Conservation (phyloP, 2,329 filamentous ascomycete species). For the Colletotrichum aenigma region DNA sequence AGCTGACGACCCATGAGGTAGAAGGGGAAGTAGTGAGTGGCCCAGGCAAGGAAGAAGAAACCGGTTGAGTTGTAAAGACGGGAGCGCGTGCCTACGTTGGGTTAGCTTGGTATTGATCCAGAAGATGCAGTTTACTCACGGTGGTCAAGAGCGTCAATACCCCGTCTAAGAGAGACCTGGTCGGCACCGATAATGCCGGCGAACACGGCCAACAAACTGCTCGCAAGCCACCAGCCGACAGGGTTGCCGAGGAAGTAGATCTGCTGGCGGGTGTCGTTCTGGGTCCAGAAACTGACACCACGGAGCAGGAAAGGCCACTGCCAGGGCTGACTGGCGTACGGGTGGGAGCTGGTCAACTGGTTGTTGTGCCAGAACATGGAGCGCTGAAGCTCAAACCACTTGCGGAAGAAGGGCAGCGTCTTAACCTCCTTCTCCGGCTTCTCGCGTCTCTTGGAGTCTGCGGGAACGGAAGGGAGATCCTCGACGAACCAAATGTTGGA, state of each 20-base stretch:
- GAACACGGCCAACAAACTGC: slow-evolving; percentile 90
- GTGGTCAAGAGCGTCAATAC: slow-evolving; percentile 89
- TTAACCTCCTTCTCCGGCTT: slow-evolving; percentile 83
- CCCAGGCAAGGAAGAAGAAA: slow-evolving; percentile 99
- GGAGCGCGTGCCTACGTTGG: slow-evolving; percentile 75
- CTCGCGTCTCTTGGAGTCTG: slow-evolving; percentile 73
- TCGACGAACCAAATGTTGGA: slow-evolving; percentile 97
- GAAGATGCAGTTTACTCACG: slow-evolving; percentile 65
- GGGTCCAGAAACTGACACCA: slow-evolving; percentile 99
- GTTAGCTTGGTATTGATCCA: slow-evolving; percentile 30
- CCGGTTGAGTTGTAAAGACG: slow-evolving; percentile 98
- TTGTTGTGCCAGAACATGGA: slow-evolving; percentile 99
- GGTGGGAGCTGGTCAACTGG: slow-evolving; percentile 94
- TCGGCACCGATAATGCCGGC: slow-evolving; percentile 91
- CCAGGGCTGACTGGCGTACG: slow-evolving; percentile 92
- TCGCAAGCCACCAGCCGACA: slow-evolving; percentile 95
- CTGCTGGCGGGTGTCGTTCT: slow-evolving; percentile 91
- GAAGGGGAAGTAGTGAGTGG: slow-evolving; percentile 96
- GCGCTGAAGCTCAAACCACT: slow-evolving; percentile 95
- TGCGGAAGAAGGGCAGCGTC: slow-evolving; percentile 83
- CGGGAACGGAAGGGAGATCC: slow-evolving; percentile 80
- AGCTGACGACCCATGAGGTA: slow-evolving; percentile 98
- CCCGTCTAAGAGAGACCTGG: slow-evolving; percentile 90
- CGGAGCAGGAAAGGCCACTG: slow-evolving; percentile 98
- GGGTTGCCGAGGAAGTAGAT: slow-evolving; percentile 99